Conservation (phyloP, 345 rosid species). For the Hirschfeldia incana region DNA sequence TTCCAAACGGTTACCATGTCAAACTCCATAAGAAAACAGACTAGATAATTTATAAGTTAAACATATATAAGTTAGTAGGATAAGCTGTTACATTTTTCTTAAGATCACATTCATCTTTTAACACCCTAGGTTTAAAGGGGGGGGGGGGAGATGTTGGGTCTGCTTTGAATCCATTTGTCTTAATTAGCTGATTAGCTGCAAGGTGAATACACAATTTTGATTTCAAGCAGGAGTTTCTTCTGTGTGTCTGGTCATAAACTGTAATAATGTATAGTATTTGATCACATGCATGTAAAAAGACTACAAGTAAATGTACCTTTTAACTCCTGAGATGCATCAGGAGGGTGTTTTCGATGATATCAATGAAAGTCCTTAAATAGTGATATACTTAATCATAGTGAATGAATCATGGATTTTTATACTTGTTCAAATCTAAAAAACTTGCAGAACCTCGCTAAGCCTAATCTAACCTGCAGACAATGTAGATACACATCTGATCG, state of each 20-base stretch:
- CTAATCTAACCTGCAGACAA: too few species aligned
- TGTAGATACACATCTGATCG: too few species aligned
- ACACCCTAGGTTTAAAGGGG: not conserved
- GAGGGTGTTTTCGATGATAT: too few species aligned
- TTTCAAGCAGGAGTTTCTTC: not conserved
- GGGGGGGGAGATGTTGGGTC: conserved; percentile 7
- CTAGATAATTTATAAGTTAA: conserved; percentile 7
- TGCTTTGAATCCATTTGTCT: conserved; percentile 3
- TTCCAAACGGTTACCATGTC: conserved; percentile 81
- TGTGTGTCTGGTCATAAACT: not conserved
- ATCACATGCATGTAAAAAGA: not conserved
- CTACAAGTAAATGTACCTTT: not conserved
- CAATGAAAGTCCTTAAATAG: too few species aligned
- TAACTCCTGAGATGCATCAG: not conserved
- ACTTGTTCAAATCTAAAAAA: too few species aligned
- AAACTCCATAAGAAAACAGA: conserved; percentile 48
- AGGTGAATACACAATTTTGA: conserved; percentile 6
- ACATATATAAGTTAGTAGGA: not conserved
- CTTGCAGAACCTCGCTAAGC: too few species aligned
- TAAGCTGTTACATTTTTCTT: not conserved
- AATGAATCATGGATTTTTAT: too few species aligned
- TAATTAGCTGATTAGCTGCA: conserved; percentile 20
- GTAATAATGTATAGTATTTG: not conserved
- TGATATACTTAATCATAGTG: too few species aligned
- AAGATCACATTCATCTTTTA: not conserved